Percentiles rank a stretch among this genome's conserved stretches.
Evolutionary conservation across 2,329 filamentous ascomycete species (phyloP).

Genomic region (Samsoniella hepiali): DNA sequence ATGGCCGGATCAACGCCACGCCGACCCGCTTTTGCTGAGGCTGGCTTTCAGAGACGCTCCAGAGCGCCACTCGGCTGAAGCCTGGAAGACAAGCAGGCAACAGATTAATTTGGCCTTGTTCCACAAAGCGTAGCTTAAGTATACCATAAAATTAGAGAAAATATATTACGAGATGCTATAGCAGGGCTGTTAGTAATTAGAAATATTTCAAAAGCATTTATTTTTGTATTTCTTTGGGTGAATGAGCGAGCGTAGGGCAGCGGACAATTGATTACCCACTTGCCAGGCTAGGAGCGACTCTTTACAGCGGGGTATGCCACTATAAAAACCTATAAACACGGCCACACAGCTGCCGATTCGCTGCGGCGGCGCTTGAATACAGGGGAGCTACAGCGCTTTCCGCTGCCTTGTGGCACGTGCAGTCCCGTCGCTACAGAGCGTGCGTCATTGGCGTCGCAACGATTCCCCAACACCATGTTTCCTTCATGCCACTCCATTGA

Average conservation of each 20-base stretch:
- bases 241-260: no score
- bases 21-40: slow-evolving; percentile 7
- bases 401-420: slow-evolving; percentile 4
- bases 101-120: no score
- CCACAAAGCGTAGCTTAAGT: no score
- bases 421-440: not conserved
- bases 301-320: not conserved
- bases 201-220: no score
- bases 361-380: not conserved
- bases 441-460: slow-evolving; percentile 13
- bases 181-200: no score
- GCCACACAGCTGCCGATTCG: not conserved
- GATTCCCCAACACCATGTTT: not conserved
- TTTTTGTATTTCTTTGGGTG: no score
- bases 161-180: no score
- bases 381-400: not conserved
- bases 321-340: not conserved
- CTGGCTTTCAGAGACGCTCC: not conserved
- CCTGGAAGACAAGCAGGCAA: not conserved
- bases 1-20: slow-evolving; percentile 7
- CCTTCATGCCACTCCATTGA: not conserved
- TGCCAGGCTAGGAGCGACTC: not conserved
- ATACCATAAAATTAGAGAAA: no score
- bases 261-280: no score
- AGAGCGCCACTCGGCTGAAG: not conserved